Evolutionary conservation across 768 basidiomycete genomes (phyloP).

Genomic region (Leccinum rimulosum): DNA sequence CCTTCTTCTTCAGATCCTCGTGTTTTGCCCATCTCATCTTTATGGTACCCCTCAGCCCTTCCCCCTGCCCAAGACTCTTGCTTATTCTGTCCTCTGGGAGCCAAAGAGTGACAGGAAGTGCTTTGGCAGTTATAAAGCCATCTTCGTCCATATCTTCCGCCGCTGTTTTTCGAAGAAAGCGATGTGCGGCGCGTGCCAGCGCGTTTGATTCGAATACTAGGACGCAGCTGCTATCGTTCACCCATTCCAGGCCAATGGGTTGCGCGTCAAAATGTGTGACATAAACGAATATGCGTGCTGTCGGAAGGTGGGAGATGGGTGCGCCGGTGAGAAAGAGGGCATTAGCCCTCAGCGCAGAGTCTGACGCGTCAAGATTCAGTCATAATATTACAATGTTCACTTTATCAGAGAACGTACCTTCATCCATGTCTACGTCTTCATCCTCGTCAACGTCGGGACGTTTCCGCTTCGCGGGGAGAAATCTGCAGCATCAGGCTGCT

Average conservation of each 20-base stretch:
- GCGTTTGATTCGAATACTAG: slow-evolving; percentile 64
- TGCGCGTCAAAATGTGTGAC: slow-evolving; percentile 72
- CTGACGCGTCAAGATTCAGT: slow-evolving; percentile 28
- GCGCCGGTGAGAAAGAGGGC: slow-evolving; percentile 71
- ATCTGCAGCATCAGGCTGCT: slow-evolving; percentile 44
- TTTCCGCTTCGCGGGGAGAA: slow-evolving; percentile 41
- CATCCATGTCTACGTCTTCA: slow-evolving; percentile 34
- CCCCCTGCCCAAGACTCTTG: slow-evolving; percentile 64
- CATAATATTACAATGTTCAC: background rate
- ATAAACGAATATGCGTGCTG: slow-evolving; percentile 77
- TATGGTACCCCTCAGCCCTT: slow-evolving; percentile 63
- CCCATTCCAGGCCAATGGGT: slow-evolving; percentile 81
- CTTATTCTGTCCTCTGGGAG: slow-evolving; percentile 78
- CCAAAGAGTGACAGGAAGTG: slow-evolving; percentile 74
- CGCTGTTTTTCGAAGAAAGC: slow-evolving; percentile 48
- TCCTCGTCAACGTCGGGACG: slow-evolving; percentile 41
- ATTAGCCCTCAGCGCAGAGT: slow-evolving; percentile 51
- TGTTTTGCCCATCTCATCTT: slow-evolving; percentile 73
- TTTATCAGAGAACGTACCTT: slow-evolving; percentile 27
- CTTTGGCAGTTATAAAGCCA: slow-evolving; percentile 59
- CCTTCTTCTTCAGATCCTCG: slow-evolving; percentile 76
- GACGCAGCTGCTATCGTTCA: slow-evolving; percentile 80
- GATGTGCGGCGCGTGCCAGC: slow-evolving; percentile 51
- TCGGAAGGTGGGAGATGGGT: slow-evolving; percentile 74
- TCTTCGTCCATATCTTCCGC: slow-evolving; percentile 51